Evolutionary conservation across 129 eudicot species (phyloP).

Genomic region (Arctium minus): DNA sequence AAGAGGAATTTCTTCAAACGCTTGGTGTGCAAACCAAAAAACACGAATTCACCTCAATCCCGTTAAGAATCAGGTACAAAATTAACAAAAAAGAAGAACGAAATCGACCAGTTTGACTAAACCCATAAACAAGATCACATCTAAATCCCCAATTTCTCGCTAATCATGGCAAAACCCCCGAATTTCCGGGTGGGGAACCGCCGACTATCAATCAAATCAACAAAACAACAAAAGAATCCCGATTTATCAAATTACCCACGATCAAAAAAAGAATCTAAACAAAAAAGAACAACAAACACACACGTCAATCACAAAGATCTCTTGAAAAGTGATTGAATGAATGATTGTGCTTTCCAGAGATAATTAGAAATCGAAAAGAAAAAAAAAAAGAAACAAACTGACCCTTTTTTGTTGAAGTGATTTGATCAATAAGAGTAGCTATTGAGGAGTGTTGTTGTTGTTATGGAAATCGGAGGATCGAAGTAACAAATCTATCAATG

Average conservation of each 20-base stretch:
- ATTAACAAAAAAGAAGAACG: not conserved
- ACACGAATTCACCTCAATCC: not conserved
- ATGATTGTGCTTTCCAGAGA: constrained; percentile 8
- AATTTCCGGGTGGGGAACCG: not conserved
- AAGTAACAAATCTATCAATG: constrained; percentile 22
- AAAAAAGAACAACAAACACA: not conserved
- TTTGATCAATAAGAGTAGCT: not conserved
- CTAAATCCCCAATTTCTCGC: constrained; percentile 11
- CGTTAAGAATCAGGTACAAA: not conserved
- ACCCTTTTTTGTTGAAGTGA: constrained; percentile 26
- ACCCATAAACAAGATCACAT: constrained; percentile 1
- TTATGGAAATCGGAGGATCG: constrained; percentile 21
- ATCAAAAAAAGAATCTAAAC: not conserved
- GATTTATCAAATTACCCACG: not conserved
- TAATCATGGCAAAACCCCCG: not conserved
- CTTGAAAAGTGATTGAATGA: constrained; percentile 11
- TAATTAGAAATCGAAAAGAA: constrained; percentile 11
- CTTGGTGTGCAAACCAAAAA: not conserved
- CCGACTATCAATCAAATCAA: constrained; percentile 6
- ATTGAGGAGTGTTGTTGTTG: constrained; percentile 7
- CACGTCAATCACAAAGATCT: not conserved
- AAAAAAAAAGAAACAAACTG: constrained; percentile 32
- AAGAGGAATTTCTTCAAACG: not conserved
- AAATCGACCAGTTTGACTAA: constrained; percentile 8
- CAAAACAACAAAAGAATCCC: not conserved